A percentile compares a stretch with the other conserved stretches of the same genome.
Conservation (phyloP, 1,284 basidiomycete species). For the Termitomyces sp. region DNA sequence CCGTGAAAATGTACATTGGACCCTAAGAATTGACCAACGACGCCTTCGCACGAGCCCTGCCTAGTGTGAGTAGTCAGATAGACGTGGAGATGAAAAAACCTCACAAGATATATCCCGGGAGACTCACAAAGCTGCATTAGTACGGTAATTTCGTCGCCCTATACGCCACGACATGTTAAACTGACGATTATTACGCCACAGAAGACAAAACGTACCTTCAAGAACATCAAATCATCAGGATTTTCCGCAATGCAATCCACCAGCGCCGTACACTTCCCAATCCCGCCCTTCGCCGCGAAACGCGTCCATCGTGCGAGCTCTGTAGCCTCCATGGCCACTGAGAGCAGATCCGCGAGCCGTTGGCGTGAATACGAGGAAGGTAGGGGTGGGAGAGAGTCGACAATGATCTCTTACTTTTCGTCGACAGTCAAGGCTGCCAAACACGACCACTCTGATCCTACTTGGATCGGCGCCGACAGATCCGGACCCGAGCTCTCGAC, state of each 20-base stretch:
- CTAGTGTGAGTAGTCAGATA: neutral
- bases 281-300: conserved; percentile 77
- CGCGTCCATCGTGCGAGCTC: conserved; percentile 76
- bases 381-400: neutral
- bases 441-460: neutral
- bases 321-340: conserved; percentile 53
- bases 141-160: conserved; percentile 80
- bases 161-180: conserved; percentile 6
- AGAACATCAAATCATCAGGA: conserved; percentile 83
- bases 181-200: neutral
- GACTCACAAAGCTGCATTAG: conserved; percentile 66
- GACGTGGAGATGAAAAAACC: conserved; percentile 21
- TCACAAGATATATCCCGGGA: conserved; percentile 56
- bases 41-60: conserved; percentile 85
- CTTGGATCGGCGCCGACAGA: neutral
- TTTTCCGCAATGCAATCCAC: conserved; percentile 76
- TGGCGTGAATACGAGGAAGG: neutral
- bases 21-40: conserved; percentile 78
- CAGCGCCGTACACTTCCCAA: conserved; percentile 68
- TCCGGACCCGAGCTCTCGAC: neutral
- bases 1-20: conserved; percentile 67
- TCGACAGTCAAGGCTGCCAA: neutral
- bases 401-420: neutral
- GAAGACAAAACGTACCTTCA: conserved; percentile 49
- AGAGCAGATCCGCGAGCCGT: neutral